phyloP scores from a whole-genome alignment of 1,284 basidiomycete genomes.

The Boletus sp. region DNA sequence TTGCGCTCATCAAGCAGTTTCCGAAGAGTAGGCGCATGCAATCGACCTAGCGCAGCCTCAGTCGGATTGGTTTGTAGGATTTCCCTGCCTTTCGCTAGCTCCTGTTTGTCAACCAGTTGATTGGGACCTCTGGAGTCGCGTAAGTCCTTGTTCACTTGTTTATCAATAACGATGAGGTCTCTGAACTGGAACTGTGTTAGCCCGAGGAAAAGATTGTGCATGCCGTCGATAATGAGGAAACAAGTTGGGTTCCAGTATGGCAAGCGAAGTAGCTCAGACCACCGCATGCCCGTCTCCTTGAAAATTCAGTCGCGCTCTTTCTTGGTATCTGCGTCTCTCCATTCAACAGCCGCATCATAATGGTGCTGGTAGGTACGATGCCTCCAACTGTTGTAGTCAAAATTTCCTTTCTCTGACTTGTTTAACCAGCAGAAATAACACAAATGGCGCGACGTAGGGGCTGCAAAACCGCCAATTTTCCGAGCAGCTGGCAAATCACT shows the following conservation, averaged over 20 bases:
- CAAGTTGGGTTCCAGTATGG: constrained; percentile 43
- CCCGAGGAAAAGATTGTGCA: constrained; percentile 41
- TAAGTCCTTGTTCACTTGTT: no score
- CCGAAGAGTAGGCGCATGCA: background rate
- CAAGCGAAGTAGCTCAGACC: constrained; percentile 42
- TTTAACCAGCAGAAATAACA: constrained; percentile 9
- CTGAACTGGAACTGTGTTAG: constrained; percentile 10
- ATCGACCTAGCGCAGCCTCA: background rate
- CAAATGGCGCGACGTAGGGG: background rate
- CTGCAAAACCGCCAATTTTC: constrained; percentile 5
- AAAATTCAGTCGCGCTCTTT: background rate
- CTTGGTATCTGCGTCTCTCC: background rate
- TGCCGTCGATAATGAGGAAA: constrained; percentile 40
- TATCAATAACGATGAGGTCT: constrained; percentile 15
- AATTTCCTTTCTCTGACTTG: background rate
- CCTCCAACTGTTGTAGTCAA: background rate
- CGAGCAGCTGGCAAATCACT: constrained; percentile 3
- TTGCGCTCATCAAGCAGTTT: background rate
- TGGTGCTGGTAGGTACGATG: background rate
- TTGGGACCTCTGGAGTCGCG: background rate
- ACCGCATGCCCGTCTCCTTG: constrained; percentile 21
- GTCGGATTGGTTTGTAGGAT: background rate
- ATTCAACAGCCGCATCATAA: background rate
- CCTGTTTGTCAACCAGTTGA: background rate
- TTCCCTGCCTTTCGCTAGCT: background rate